Base-by-base conservation (phyloP, 2,329 filamentous ascomycete genomes). In the Fusarium odoratissimum region DNA sequence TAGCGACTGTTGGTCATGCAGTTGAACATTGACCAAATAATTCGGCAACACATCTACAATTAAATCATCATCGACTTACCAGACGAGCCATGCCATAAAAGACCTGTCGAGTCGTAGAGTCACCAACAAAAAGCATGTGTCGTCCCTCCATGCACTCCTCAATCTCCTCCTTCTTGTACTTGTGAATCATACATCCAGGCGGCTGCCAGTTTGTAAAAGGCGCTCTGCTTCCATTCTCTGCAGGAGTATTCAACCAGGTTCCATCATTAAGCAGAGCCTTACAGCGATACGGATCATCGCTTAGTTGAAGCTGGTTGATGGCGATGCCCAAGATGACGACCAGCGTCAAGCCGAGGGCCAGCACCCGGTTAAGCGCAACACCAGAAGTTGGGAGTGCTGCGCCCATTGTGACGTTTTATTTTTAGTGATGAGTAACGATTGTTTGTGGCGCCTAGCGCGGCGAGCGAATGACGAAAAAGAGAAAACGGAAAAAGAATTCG, bases 81-180 rank as follows among this genome's bases (percentile, higher is more conserved):
- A 77, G 55, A 23, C 76, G 67, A 21, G 65, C 76, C 64, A 78
- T 76, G 21, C 88, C 87, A 84, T 88, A 91, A 79, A 88, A 92
- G 19, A 91, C 78, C 75, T 91, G 86, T 28, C 90, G 86, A 11
- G 87, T 85, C 1, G 86, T 88, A 3, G 87, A 87, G 77, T 92
- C 90, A 31, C 90, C 90, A 37, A 86, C 83, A 75, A 92, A 89
- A 14, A 90, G 82, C 31, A 91, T 77, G 51, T 84, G 85, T 31
- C 84, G 85, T 28, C 83, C 81, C 19, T 80, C 79, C 35, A 90
- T 82, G 75, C 91, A 92, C 57, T 81, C 79, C 33, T 81, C 78
- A 57, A 91, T 83, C 51, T 89, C 87, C 30, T 83, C 79, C 23
- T 79, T 77, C 35, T 84, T 83, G 80, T 91, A 91, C 67, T 86